Evolutionary conservation across 352 stramenopile genomes (phyloP).

Genomic region (Phytophthora fragariaefolia): DNA sequence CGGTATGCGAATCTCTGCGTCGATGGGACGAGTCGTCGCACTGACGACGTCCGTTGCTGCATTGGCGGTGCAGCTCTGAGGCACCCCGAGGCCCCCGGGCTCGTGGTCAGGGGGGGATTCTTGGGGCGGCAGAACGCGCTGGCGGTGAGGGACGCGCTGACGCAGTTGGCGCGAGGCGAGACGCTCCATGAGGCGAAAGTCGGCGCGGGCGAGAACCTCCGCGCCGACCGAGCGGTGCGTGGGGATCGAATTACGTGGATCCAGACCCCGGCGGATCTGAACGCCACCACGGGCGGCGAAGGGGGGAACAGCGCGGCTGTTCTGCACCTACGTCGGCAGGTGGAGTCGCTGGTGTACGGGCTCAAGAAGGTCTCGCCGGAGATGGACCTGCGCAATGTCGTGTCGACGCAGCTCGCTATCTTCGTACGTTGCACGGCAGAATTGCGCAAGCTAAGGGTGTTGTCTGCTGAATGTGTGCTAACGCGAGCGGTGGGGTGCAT

Average conservation of each 20-base stretch:
- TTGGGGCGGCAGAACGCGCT: slow-evolving; percentile 45
- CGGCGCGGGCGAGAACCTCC: slow-evolving; percentile 44
- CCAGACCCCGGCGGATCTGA: slow-evolving; percentile 45
- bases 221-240: slow-evolving; percentile 52
- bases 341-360: slow-evolving; percentile 62
- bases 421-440: slow-evolving; percentile 58
- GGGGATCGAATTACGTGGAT: slow-evolving; percentile 81
- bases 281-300: slow-evolving; percentile 16
- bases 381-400: slow-evolving; percentile 68
- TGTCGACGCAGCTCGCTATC: slow-evolving; percentile 77
- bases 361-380: slow-evolving; percentile 57
- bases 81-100: slow-evolving; percentile 55
- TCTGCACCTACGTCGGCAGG: slow-evolving; percentile 48
- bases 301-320: slow-evolving; percentile 43
- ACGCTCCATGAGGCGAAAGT: slow-evolving; percentile 61
- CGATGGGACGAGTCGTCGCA: no score
- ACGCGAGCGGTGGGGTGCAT: slow-evolving; percentile 5
- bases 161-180: slow-evolving; percentile 30
- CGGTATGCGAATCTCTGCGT: no score
- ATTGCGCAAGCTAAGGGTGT: no score
- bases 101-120: slow-evolving; percentile 62
- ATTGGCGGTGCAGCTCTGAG: slow-evolving; percentile 41
- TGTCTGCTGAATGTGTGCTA: not conserved
- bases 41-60: not conserved
- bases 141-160: slow-evolving; percentile 48